phyloP scores from a whole-genome alignment of 2,329 filamentous ascomycete species.

The Neofusicoccum kwambonambiense region DNA sequence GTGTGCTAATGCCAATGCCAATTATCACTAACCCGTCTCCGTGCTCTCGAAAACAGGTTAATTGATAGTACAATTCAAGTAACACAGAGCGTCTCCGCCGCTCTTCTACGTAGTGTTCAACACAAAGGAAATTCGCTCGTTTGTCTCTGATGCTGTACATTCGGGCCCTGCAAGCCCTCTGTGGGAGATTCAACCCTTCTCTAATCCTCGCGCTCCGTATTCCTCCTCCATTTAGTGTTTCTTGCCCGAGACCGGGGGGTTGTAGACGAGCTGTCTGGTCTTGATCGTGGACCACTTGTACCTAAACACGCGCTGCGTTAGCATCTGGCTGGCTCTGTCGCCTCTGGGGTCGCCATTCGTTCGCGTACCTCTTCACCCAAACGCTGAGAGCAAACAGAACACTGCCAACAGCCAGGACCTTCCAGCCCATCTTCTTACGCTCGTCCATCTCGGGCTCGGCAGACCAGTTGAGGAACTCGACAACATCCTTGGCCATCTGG shows the following conservation, averaged over 20 bases:
- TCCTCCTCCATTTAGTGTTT: background rate
- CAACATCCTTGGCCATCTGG: conserved; percentile 99
- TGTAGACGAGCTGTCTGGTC: conserved; percentile 89
- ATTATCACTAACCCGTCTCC: background rate
- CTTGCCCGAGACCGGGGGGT: conserved; percentile 56
- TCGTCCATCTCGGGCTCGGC: conserved; percentile 99
- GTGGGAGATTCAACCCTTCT: background rate
- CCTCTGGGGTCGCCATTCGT: background rate
- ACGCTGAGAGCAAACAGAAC: conserved; percentile 83
- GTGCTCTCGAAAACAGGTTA: conserved; percentile 1
- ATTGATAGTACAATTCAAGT: conserved; percentile 17
- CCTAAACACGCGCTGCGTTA: conserved; percentile 36
- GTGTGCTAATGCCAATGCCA: background rate
- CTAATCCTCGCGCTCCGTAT: background rate
- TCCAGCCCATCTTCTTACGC: conserved; percentile 99
- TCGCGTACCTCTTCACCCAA: conserved; percentile 81
- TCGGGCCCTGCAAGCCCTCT: background rate
- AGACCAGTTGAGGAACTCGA: conserved; percentile 98
- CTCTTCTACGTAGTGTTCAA: conserved; percentile 19
- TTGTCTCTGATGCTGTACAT: conserved; percentile 19
- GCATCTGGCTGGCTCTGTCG: conserved; percentile 19
- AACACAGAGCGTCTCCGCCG: conserved; percentile 15
- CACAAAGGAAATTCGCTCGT: conserved; percentile 19
- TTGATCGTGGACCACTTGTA: conserved; percentile 99
- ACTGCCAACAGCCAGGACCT: conserved; percentile 79